Conservation (phyloP, 768 basidiomycete genomes). For the Cantharellus cinnabarinus region DNA sequence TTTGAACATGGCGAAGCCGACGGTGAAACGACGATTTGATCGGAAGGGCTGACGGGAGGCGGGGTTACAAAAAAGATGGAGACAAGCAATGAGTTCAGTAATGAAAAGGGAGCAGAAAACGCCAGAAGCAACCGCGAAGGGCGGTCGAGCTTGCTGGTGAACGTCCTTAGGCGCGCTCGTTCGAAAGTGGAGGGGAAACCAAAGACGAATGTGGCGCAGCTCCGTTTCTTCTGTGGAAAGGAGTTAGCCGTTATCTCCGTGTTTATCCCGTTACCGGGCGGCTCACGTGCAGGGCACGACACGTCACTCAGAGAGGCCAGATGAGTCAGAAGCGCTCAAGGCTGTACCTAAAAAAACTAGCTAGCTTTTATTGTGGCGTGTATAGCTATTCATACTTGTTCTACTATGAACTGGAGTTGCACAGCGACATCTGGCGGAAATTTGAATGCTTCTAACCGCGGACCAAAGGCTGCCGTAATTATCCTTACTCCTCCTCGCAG, state of each 20-base stretch:
- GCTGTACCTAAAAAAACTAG: too few relatives aligned
- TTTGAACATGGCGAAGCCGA: not conserved
- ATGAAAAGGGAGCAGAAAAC: not conserved
- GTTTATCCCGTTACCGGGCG: too few relatives aligned
- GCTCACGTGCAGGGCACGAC: too few relatives aligned
- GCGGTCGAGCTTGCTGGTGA: not conserved
- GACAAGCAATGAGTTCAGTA: not conserved
- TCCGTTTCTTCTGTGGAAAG: too few relatives aligned
- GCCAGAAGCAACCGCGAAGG: not conserved
- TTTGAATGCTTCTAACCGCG: conserved; percentile 54
- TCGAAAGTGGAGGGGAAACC: not conserved
- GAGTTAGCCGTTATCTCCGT: too few relatives aligned
- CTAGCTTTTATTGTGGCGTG: too few relatives aligned
- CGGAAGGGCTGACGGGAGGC: not conserved
- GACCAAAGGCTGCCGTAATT: conserved; percentile 53
- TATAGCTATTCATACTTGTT: conserved; percentile 12
- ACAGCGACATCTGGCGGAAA: conserved; percentile 48
- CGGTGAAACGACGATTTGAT: not conserved
- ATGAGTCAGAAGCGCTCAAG: too few relatives aligned
- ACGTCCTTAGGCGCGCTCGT: not conserved
- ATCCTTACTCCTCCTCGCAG: conserved; percentile 45
- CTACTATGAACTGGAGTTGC: conserved; percentile 51
- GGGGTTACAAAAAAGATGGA: not conserved
- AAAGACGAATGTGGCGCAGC: too few relatives aligned
- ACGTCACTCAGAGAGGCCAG: too few relatives aligned